Percentiles rank a stretch among this genome's conserved stretches.
Conservation (phyloP, 768 basidiomycete genomes). For the Naganishia vishniacii region DNA sequence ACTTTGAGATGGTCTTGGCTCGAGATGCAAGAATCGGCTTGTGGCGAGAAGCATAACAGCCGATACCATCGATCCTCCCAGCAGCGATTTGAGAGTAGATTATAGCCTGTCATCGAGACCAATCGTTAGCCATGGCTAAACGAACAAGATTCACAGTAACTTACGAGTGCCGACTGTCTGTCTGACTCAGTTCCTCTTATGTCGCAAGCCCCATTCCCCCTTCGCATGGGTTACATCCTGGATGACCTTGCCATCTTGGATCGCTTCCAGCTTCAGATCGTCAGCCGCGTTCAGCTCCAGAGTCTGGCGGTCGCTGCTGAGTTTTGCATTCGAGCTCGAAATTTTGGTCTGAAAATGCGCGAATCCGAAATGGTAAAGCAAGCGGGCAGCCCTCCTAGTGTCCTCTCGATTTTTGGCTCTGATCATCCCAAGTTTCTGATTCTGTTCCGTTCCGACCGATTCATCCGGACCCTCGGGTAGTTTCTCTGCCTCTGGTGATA, state of each 20-base stretch:
- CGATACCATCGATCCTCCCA: too few relatives aligned
- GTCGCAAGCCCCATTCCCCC: slow-evolving; percentile 24
- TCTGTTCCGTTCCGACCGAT: neutral
- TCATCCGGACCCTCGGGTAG: neutral
- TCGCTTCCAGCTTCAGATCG: slow-evolving; percentile 9
- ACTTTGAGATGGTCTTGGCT: too few relatives aligned
- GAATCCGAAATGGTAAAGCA: slow-evolving; percentile 21
- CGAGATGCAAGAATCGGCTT: too few relatives aligned
- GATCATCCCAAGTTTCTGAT: slow-evolving; percentile 7
- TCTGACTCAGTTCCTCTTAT: neutral
- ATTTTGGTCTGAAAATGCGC: neutral
- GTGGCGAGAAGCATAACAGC: too few relatives aligned
- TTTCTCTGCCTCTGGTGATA: neutral
- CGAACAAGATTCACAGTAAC: too few relatives aligned
- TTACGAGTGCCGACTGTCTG: too few relatives aligned
- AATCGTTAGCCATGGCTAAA: too few relatives aligned
- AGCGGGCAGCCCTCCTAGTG: slow-evolving; percentile 16
- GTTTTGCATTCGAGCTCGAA: neutral
- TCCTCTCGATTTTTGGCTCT: slow-evolving; percentile 20
- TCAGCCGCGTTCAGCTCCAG: neutral
- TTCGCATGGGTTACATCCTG: slow-evolving; percentile 21
- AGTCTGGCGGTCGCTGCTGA: neutral
- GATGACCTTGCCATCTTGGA: slow-evolving; percentile 23
- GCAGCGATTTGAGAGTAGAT: too few relatives aligned
- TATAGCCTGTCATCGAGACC: too few relatives aligned